A percentile compares a stretch with the other conserved stretches of the same genome.
Conservation (phyloP, 306 rosid genomes). For the apple (Malus domestica) region ASM211411v1 NC_041803.1:47717001-47717500, state of each 20-base stretch:
- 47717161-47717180: slow-evolving; percentile 14
- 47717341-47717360: not conserved
- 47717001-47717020: not conserved
- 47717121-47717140: not conserved
- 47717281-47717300: not conserved
- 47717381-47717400: not conserved
- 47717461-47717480: too few relatives aligned
- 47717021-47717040: not conserved
- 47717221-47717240: not conserved
- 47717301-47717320: not conserved
- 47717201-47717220: slow-evolving; percentile 1
- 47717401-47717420: not conserved
- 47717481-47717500: too few relatives aligned
- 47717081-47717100: too few relatives aligned
- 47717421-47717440: not conserved
- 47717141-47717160: not conserved
- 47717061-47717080: too few relatives aligned
- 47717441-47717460: not conserved
- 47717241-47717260: not conserved
- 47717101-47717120: not conserved
- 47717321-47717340: not conserved
- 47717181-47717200: slow-evolving; percentile 4
- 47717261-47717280: slow-evolving; percentile 16
- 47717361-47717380: not conserved
- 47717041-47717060: not conserved